A percentile compares a stretch with the other conserved stretches of the same genome.
These are phyloP conservation scores for Orychophragmus violaceus DNA, from an alignment of 345 rosid species.

Conservation along the genomic window DNA sequence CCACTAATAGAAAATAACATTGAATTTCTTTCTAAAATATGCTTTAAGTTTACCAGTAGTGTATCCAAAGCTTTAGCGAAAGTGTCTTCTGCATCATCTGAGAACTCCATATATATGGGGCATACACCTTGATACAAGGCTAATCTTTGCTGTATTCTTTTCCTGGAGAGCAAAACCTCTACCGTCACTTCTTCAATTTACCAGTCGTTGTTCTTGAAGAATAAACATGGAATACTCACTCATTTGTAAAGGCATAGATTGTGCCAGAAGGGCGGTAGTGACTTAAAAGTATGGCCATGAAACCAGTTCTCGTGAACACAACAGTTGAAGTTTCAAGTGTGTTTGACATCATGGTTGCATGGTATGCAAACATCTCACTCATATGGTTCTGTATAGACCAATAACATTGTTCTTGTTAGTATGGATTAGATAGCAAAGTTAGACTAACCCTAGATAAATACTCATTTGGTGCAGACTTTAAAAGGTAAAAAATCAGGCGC, in stretches of 20 bases:
- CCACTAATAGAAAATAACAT: background rate
- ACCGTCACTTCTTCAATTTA: background rate
- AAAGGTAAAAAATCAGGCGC: background rate
- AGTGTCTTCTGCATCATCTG: constrained; percentile 92
- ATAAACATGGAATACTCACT: constrained; percentile 42
- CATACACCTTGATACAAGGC: constrained; percentile 96
- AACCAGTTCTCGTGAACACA: constrained; percentile 96
- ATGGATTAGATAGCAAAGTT: background rate
- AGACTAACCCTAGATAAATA: background rate
- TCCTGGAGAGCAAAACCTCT: constrained; percentile 44
- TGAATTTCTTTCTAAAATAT: background rate
- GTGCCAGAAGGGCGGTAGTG: constrained; percentile 98
- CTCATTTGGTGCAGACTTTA: background rate
- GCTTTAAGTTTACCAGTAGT: constrained; percentile 48
- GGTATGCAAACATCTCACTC: constrained; percentile 99
- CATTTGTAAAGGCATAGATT: constrained; percentile 58
- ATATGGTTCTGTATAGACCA: constrained; percentile 65
- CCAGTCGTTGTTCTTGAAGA: background rate
- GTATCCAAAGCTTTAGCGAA: constrained; percentile 65
- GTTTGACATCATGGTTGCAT: constrained; percentile 99
- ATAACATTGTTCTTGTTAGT: constrained; percentile 7
- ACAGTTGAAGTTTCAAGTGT: constrained; percentile 93
- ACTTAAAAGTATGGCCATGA: constrained; percentile 88
- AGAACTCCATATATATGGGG: constrained; percentile 81
- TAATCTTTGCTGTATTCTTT: constrained; percentile 77